phyloP scores from a whole-genome alignment of 1,284 basidiomycete species.

The Heterobasidion annosum region DNA sequence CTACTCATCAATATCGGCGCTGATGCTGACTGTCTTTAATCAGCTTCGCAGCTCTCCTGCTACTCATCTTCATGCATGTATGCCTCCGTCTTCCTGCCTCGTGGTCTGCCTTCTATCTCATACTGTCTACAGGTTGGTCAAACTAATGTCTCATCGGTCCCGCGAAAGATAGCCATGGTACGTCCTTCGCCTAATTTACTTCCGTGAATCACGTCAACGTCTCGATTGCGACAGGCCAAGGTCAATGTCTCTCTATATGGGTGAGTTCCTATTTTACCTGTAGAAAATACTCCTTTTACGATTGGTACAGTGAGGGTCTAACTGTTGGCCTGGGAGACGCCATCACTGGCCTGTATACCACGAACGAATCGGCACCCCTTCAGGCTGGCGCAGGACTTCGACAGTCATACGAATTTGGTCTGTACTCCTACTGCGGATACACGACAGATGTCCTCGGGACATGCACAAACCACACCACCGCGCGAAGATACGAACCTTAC shows the following conservation, averaged over 20 bases:
- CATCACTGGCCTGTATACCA: conserved; percentile 58
- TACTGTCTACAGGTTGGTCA: conserved; percentile 56
- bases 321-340: conserved; percentile 43
- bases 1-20: conserved; percentile 9
- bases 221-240: conserved; percentile 38
- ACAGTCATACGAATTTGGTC: conserved; percentile 63
- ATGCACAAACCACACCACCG: conserved; percentile 56
- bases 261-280: conserved; percentile 27
- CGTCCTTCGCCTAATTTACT: conserved; percentile 8
- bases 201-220: neutral
- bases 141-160: conserved; percentile 67
- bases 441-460: conserved; percentile 47
- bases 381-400: conserved; percentile 49
- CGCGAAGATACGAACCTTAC: conserved; percentile 52
- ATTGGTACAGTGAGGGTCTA: conserved; percentile 36
- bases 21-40: conserved; percentile 10
- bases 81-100: conserved; percentile 16
- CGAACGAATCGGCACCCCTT: conserved; percentile 56
- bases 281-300: conserved; percentile 8
- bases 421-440: conserved; percentile 72
- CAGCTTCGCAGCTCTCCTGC: conserved; percentile 55
- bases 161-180: conserved; percentile 67
- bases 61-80: conserved; percentile 76
- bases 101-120: conserved; percentile 21
- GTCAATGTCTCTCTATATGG: conserved; percentile 64